Base-by-base conservation (phyloP, 2,329 filamentous ascomycete species). In the Beauveria asiatica region DNA sequence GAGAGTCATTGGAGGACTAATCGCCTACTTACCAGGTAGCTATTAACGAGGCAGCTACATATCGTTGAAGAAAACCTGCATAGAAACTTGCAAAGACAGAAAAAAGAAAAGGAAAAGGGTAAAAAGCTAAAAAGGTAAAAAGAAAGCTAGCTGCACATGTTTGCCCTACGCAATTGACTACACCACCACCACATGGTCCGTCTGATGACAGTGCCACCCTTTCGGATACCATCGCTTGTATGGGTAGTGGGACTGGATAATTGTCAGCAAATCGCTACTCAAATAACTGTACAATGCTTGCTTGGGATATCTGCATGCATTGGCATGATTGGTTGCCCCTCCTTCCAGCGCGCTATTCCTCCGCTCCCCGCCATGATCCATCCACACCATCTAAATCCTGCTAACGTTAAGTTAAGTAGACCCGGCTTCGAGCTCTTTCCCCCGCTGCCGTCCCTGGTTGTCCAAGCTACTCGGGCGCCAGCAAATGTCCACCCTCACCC, bases 221-320 rank as follows among this genome's bases (percentile, higher is more conserved):
- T 56, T 56, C 53, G 53, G 53, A 56, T 56, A 56, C 11, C 53
- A 56, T 56, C 53, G 53, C 53, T 56, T 56, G 48, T 21, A n/a
- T 19, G 44, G 8, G 27, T 27, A 13, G 48, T 33, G 48, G 48
- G 48, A 2, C 48, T 50, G 25, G n/a, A n/a, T 33, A 50, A 33
- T 33, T 30, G 19, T 50, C 9, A 50, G 48, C 30, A 53, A 41
- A 53, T 41, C 30, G n/a, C 33, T 33, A 53, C 50, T 25, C 11
- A 23, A 53, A 23, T 41, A 13, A 9, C 4, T 19, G 23, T 25
- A 17, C 48, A 50, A 30, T 33, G 16, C 30, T 33, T 33, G 30
- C 33, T 37, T 5, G 13, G 33, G 33, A 16, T 16, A 37, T 37
- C 11, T 37, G 33, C 33, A 37, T 37, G 33, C 5, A 37, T 16